A percentile compares a stretch with the other conserved stretches of the same genome.
These are phyloP conservation scores for Lasiosphaeriaceae sp. DNA, from an alignment of 495 filamentous ascomycete genomes.

Conservation along the genomic window DNA sequence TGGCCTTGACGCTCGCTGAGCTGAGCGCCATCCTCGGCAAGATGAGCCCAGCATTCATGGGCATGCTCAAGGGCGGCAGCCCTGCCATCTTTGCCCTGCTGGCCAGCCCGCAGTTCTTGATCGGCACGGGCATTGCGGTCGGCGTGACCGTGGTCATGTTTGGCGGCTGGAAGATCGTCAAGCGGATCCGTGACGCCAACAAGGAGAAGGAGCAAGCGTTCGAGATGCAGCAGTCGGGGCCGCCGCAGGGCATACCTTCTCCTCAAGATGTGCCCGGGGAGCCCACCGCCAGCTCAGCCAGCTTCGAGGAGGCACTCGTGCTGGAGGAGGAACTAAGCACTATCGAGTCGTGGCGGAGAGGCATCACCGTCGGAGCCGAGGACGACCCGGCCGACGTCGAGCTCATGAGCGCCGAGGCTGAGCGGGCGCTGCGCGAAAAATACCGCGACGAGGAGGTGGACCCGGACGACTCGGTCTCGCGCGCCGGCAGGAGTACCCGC, in stretches of 20 bases:
- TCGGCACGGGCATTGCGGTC: slow-evolving; percentile 82
- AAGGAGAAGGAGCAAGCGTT: slow-evolving; percentile 52
- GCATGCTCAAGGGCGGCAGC: slow-evolving; percentile 68
- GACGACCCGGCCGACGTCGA: slow-evolving; percentile 80
- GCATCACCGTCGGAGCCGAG: slow-evolving; percentile 55
- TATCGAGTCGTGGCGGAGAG: slow-evolving; percentile 83
- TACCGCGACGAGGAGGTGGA: slow-evolving; percentile 19
- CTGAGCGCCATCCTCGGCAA: slow-evolving; percentile 77
- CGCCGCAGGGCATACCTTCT: not conserved
- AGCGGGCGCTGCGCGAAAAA: slow-evolving; percentile 47
- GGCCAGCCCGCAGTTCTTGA: slow-evolving; percentile 84
- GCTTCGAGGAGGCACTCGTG: slow-evolving; percentile 49
- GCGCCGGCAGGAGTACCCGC: slow-evolving; percentile 8
- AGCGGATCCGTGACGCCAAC: slow-evolving; percentile 57
- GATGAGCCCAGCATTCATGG: slow-evolving; percentile 77
- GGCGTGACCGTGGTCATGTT: slow-evolving; percentile 91
- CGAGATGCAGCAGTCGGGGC: slow-evolving; percentile 40
- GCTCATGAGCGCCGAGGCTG: slow-evolving; percentile 76
- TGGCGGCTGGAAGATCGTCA: slow-evolving; percentile 95
- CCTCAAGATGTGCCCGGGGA: not conserved
- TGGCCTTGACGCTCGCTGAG: slow-evolving; percentile 88
- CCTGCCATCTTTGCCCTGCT: slow-evolving; percentile 86
- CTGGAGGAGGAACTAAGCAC: slow-evolving; percentile 51
- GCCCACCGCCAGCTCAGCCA: slow-evolving; percentile 2
- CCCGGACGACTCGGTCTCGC: slow-evolving; percentile 27